These are phyloP conservation scores for Lactuca saligna DNA, from an alignment of 129 eudicot species.

Conservation along the genomic window DNA sequence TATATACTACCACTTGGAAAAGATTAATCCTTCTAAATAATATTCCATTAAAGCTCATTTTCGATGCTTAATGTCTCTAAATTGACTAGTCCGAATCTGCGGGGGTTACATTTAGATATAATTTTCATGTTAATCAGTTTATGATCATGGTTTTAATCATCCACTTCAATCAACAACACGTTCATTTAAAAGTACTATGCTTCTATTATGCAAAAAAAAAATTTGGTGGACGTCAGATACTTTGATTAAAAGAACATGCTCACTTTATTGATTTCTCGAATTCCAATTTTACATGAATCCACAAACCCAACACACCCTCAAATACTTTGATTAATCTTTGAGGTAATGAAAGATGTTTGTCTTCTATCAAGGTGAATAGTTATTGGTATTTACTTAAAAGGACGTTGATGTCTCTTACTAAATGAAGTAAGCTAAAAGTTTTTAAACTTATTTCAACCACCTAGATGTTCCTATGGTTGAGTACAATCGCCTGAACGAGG, in stretches of 20 bases:
- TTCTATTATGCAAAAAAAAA: background rate
- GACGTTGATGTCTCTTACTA: slow-evolving; percentile 54
- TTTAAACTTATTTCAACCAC: slow-evolving; percentile 20
- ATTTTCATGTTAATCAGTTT: background rate
- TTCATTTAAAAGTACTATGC: background rate
- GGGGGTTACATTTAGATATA: background rate
- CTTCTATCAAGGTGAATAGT: slow-evolving; percentile 98
- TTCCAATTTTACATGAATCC: no score
- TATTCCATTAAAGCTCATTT: no score
- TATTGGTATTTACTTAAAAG: slow-evolving; percentile 73
- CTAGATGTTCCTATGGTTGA: slow-evolving; percentile 84
- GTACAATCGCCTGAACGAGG: slow-evolving; percentile 71
- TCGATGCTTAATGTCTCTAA: no score
- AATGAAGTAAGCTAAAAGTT: background rate
- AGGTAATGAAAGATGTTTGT: slow-evolving; percentile 91
- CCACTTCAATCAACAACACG: background rate
- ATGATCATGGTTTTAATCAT: background rate
- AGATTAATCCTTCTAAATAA: no score
- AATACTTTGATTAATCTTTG: slow-evolving; percentile 11
- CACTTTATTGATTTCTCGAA: background rate
- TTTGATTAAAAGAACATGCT: no score
- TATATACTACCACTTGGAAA: no score
- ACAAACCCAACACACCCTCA: no score
- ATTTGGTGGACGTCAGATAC: no score
- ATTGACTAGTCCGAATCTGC: no score